Percentiles rank a stretch among this genome's conserved stretches.
These are phyloP conservation scores for Nicotiana attenuata DNA, from an alignment of 257 asterid genomes.

Conservation along the genomic window DNA sequence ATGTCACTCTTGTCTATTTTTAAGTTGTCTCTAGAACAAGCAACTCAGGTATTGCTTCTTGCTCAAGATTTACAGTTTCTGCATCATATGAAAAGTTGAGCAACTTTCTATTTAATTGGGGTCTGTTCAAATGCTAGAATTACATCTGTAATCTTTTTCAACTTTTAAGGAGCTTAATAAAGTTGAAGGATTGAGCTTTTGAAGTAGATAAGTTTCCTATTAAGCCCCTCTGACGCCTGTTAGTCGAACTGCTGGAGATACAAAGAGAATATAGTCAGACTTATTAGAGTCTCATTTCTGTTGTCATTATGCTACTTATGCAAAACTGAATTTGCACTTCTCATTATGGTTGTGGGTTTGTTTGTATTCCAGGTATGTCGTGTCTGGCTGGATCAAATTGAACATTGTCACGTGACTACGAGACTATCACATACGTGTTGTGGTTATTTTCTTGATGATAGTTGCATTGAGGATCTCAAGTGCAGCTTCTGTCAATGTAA, in stretches of 20 bases:
- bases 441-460: slow-evolving; percentile 49
- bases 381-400: slow-evolving; percentile 77
- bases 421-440: slow-evolving; percentile 62
- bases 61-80: background rate
- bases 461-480: slow-evolving; percentile 31
- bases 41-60: background rate
- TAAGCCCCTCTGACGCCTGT: background rate
- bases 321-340: background rate
- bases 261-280: background rate
- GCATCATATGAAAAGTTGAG: background rate
- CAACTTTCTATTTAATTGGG: background rate
- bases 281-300: background rate
- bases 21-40: background rate
- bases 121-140: background rate
- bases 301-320: background rate
- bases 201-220: background rate
- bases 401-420: slow-evolving; percentile 61
- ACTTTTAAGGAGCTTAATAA: background rate
- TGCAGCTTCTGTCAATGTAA: slow-evolving; percentile 61
- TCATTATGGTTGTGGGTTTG: background rate
- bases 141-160: background rate
- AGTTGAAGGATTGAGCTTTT: background rate
- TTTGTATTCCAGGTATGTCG: slow-evolving; percentile 56
- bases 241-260: background rate
- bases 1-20: no score